Evolutionary conservation across 2,329 filamentous ascomycete genomes (phyloP), one percentile per base, ranked within the genome.

Genomic region (Ophiostoma populinum): DNA sequence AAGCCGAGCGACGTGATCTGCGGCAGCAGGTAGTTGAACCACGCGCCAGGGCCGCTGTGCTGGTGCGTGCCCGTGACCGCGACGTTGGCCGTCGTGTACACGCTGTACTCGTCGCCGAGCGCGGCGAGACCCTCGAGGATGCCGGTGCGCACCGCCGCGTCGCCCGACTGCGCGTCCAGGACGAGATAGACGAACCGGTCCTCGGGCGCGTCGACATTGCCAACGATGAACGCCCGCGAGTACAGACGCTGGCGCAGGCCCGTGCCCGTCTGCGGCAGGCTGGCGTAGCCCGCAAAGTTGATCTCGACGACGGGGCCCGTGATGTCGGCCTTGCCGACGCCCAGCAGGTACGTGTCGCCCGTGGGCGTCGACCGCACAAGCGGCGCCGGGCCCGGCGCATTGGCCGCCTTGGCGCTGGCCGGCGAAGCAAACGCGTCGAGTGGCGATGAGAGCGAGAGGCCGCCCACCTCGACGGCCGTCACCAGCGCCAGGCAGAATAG

Each of bases 21-120:
- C 7, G 86, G 87, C 6, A 94, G 63, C 8, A 95, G 66, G 51
- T 94, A 95, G 56, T 95, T 95, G 51, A 92, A 64, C 83, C 85
- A 95, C 6, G 80, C 87, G 2, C 80, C 87, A 0, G 87, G 86
- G 0, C 86, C 87, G 17, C 85, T 77, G 56, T 95, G 87, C 18
- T 81, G 90, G 54, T 95, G 87, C 0, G 87, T 95, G 36, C 86
- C 87, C 0, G 83, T 92, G 16, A 95, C 69, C 22, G 87, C 87
- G 24, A 94, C 58, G 49, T 93, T 95, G 46, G 80, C 67, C 47
- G 80, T 69, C 31, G 66, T 70, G 54, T 94, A 95, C 19, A 76
- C 57, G 2, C 68, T 61, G 51, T 86, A 93, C 3, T 78, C 75
- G 12, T 62, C 54, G 0, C 86, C 87, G 7, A 92, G 58, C 0